phyloP scores from a whole-genome alignment of 2,329 filamentous ascomycete genomes.

The Nemania sp. region DNA sequence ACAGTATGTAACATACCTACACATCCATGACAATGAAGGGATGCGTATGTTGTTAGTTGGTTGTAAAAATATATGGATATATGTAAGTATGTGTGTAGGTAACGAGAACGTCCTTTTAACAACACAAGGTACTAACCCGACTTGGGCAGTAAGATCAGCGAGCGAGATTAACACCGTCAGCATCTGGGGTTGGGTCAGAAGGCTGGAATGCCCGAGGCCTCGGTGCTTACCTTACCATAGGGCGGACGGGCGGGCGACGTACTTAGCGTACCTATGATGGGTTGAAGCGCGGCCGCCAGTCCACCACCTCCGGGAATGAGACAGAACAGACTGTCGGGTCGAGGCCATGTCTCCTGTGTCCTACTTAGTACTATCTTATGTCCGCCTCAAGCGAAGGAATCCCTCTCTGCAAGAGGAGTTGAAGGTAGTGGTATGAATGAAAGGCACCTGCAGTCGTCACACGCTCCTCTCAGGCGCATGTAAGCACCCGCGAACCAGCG shows the following conservation, averaged over 20 bases:
- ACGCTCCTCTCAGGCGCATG: slow-evolving; percentile 12
- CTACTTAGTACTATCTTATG: too few species aligned
- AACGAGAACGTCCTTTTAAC: not conserved
- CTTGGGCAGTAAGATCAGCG: slow-evolving; percentile 16
- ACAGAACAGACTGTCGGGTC: slow-evolving; percentile 32
- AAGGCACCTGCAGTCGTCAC: slow-evolving; percentile 1
- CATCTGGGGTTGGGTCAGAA: slow-evolving; percentile 20
- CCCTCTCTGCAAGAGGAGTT: slow-evolving; percentile 2
- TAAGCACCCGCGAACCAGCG: slow-evolving; percentile 11
- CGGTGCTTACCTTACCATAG: slow-evolving; percentile 31
- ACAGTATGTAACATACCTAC: too few species aligned
- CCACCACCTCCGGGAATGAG: slow-evolving; percentile 19
- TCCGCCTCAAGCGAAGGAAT: slow-evolving; percentile 19
- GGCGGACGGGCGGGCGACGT: too few species aligned
- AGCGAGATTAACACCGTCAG: slow-evolving; percentile 13
- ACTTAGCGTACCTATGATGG: slow-evolving; percentile 2
- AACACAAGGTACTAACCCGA: slow-evolving; percentile 5
- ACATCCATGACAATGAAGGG: too few species aligned
- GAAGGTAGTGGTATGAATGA: slow-evolving; percentile 2
- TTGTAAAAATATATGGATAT: too few species aligned
- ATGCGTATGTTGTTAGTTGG: too few species aligned
- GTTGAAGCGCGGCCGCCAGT: slow-evolving; percentile 13
- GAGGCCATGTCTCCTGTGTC: slow-evolving; percentile 17
- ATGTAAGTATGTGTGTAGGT: too few species aligned
- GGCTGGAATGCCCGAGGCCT: slow-evolving; percentile 25